Evolutionary conservation across 306 rosid species (phyloP).

Genomic region (Corylus heterophylla): DNA sequence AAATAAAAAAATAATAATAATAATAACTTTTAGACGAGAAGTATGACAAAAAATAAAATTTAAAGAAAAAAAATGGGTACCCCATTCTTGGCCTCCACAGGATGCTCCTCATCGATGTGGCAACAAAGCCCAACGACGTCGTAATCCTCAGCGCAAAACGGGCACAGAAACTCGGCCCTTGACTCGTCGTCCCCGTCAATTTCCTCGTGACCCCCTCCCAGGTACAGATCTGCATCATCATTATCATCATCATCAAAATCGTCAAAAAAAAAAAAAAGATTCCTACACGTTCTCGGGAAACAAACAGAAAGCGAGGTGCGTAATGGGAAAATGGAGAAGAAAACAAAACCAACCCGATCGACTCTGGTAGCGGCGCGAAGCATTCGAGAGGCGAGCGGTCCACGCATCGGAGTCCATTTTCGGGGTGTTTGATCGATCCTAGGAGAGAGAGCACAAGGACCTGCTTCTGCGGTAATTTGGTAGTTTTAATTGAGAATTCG

Average conservation of each 20-base stretch:
- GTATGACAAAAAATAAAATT: background rate
- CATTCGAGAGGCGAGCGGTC: constrained; percentile 46
- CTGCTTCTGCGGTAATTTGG: background rate
- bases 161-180: constrained; percentile 68
- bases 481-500: background rate
- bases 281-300: background rate
- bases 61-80: constrained; percentile 21
- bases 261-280: background rate
- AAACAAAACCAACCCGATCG: constrained; percentile 55
- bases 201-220: constrained; percentile 50
- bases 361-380: constrained; percentile 55
- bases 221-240: constrained; percentile 53
- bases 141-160: constrained; percentile 74
- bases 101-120: constrained; percentile 83
- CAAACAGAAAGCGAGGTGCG: background rate
- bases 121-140: constrained; percentile 83
- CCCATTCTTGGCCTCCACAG: constrained; percentile 69
- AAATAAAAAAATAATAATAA: background rate
- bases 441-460: background rate
- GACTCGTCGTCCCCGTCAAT: constrained; percentile 55
- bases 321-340: background rate
- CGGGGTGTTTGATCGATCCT: background rate
- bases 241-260: background rate
- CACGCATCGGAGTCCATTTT: constrained; percentile 72
- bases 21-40: background rate